These are phyloP conservation scores for Phytomonas francai DNA, from an alignment of 208 protist genomes.

Conservation along the genomic window DNA sequence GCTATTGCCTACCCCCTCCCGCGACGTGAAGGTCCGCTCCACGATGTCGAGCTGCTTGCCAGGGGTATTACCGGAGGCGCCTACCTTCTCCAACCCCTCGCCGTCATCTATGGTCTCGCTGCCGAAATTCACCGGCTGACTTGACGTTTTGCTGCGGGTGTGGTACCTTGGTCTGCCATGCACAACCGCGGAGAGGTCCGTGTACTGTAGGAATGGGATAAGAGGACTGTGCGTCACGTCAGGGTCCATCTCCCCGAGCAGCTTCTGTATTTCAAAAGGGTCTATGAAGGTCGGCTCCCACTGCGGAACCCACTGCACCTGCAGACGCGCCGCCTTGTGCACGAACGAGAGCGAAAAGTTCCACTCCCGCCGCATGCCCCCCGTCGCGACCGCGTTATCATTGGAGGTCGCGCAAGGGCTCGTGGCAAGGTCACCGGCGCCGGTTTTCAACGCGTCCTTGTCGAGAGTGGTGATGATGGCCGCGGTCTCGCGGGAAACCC, in stretches of 20 bases:
- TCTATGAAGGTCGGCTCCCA: constrained; percentile 85
- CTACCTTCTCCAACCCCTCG: not conserved
- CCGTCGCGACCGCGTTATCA: not conserved
- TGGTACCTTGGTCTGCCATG: too few relatives aligned
- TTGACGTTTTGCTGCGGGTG: not conserved
- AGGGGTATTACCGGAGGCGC: not conserved
- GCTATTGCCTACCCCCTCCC: not conserved
- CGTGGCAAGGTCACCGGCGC: not conserved
- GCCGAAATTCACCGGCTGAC: constrained; percentile 1
- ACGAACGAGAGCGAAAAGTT: constrained; percentile 72
- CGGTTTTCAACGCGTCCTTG: not conserved
- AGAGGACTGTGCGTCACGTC: constrained; percentile 50
- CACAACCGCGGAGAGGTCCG: constrained; percentile 38
- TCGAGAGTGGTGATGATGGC: not conserved
- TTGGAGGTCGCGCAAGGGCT: not conserved
- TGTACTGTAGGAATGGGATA: constrained; percentile 51
- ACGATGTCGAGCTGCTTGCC: not conserved
- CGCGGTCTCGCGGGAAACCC: too few relatives aligned
- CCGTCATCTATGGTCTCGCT: not conserved
- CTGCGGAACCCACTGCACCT: constrained; percentile 59
- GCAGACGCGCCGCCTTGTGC: constrained; percentile 54
- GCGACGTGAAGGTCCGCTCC: constrained; percentile 3
- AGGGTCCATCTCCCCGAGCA: constrained; percentile 32
- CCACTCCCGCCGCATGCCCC: constrained; percentile 84
- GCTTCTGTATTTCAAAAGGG: constrained; percentile 32